Evolutionary conservation across 179 eudicot genomes (phyloP).

Genomic region (Spergularia azorica): DNA sequence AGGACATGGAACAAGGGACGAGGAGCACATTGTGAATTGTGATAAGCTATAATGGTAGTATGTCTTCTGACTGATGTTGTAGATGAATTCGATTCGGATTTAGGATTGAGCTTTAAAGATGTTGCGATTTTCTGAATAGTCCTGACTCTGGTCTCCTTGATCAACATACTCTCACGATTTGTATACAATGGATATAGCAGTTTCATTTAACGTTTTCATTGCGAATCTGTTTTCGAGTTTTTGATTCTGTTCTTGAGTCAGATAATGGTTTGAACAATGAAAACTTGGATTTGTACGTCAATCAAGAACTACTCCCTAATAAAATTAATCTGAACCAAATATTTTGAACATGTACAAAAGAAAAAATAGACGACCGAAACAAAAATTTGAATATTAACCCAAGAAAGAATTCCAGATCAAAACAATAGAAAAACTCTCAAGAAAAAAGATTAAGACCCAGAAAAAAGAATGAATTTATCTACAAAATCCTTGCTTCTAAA

Average conservation of each 20-base stretch:
- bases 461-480: background rate
- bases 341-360: background rate
- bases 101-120: constrained; percentile 5
- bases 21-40: background rate
- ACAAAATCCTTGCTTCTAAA: constrained; percentile 9
- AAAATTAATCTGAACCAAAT: background rate
- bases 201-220: background rate
- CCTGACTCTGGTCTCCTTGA: background rate
- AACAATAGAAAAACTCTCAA: background rate
- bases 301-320: background rate
- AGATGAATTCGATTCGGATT: constrained; percentile 8
- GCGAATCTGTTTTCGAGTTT: background rate
- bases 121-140: background rate
- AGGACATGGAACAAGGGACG: background rate
- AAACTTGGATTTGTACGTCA: background rate
- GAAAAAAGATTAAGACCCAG: background rate
- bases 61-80: constrained; percentile 15
- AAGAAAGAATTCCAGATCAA: background rate
- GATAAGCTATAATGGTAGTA: background rate
- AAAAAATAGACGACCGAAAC: background rate
- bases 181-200: background rate
- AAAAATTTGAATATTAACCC: background rate
- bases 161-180: no score
- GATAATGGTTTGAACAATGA: background rate
- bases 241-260: no score